Conservation (phyloP, 139 green algal genomes). For the Chlorella sp. region DNA sequence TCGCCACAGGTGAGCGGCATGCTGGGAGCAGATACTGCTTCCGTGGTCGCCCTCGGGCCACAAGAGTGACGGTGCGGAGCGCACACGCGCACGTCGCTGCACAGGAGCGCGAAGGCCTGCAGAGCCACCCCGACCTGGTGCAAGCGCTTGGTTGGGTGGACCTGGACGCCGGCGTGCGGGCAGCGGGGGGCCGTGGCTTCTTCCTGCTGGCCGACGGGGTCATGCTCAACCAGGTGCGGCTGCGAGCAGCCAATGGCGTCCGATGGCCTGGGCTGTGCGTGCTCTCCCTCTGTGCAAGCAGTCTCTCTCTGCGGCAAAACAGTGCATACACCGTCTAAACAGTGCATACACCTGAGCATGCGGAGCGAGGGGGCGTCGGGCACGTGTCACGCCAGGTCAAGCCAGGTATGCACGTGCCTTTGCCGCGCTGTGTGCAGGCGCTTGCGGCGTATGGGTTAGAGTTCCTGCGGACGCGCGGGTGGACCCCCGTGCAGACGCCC, state of each 20-base stretch:
- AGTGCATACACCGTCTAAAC: too few relatives aligned
- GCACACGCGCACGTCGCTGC: background rate
- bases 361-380: too few relatives aligned
- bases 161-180: conserved; percentile 65
- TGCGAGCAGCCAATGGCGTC: background rate
- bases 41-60: background rate
- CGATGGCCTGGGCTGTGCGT: background rate
- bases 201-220: conserved; percentile 83
- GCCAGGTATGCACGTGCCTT: too few relatives aligned
- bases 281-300: too few relatives aligned
- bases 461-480: conserved; percentile 47
- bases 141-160: conserved; percentile 74
- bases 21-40: background rate
- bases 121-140: conserved; percentile 85
- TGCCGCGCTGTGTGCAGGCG: conserved; percentile 38
- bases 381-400: too few relatives aligned
- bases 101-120: background rate
- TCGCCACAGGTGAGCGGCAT: background rate
- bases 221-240: conserved; percentile 85
- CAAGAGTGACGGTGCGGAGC: background rate
- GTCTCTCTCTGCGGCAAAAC: too few relatives aligned
- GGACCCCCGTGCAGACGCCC: conserved; percentile 79
- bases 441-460: conserved; percentile 50
- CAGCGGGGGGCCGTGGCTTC: conserved; percentile 73
- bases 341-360: too few relatives aligned